Percentiles rank a stretch among this genome's conserved stretches.
Evolutionary conservation across 345 rosid species (phyloP).

Genomic region (Moricandia arvensis): DNA sequence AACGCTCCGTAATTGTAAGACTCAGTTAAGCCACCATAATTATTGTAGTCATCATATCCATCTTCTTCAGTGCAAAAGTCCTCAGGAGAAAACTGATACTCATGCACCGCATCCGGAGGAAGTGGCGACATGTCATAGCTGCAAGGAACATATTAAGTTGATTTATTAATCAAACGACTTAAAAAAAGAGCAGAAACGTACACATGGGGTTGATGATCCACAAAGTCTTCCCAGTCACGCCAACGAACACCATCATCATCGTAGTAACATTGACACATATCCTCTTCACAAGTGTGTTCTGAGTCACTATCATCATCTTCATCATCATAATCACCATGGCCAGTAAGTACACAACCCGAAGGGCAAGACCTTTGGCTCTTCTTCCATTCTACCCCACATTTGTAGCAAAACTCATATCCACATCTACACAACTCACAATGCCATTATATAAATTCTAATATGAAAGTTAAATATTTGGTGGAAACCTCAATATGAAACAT

Average conservation of each 20-base stretch:
- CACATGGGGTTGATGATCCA: background rate
- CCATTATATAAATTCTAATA: background rate
- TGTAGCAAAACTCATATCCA: constrained; percentile 51
- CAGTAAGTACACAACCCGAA: constrained; percentile 19
- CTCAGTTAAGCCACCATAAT: background rate
- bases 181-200: background rate
- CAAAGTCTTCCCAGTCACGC: background rate
- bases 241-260: background rate
- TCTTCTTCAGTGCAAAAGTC: background rate
- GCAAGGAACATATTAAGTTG: background rate
- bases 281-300: constrained; percentile 3
- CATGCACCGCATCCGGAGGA: background rate
- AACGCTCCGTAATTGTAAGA: background rate
- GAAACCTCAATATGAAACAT: background rate
- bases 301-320: background rate
- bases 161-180: background rate
- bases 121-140: background rate
- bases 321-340: background rate
- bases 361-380: background rate
- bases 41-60: background rate
- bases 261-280: background rate
- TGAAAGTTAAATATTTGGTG: background rate
- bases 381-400: constrained; percentile 50
- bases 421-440: constrained; percentile 35
- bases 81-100: background rate